phyloP scores from a whole-genome alignment of 108 stramenopile genomes.

The Stephanodiscus triporus region DNA sequence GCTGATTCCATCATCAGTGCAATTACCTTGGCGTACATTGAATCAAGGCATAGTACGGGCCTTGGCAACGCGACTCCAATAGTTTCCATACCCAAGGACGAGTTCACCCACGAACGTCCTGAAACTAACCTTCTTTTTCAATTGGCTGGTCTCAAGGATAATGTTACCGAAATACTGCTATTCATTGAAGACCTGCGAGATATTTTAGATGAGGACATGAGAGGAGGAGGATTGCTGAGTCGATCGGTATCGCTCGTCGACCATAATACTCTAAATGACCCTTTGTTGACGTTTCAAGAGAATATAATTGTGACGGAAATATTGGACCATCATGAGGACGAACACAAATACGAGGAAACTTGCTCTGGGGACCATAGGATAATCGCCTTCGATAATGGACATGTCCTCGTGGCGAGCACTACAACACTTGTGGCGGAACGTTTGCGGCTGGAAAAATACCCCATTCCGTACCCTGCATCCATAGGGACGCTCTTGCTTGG shows the following conservation, averaged over 20 bases:
- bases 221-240: neutral
- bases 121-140: constrained; percentile 67
- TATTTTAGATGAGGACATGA: neutral
- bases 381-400: constrained; percentile 63
- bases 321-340: constrained; percentile 82
- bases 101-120: constrained; percentile 51
- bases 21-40: constrained; percentile 67
- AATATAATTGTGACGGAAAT: constrained; percentile 66
- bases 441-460: constrained; percentile 15
- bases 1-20: constrained; percentile 84
- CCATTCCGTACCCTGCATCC: constrained; percentile 25
- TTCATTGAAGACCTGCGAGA: constrained; percentile 51
- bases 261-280: constrained; percentile 60
- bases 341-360: constrained; percentile 53
- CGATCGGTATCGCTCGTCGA: constrained; percentile 69
- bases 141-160: constrained; percentile 46
- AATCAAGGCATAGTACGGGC: constrained; percentile 24
- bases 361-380: constrained; percentile 51
- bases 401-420: constrained; percentile 63
- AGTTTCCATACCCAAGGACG: constrained; percentile 45
- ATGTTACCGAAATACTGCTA: constrained; percentile 41
- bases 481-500: constrained; percentile 70
- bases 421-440: constrained; percentile 70
- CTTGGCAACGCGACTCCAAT: constrained; percentile 29
- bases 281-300: constrained; percentile 17